Evolutionary conservation across 129 eudicot genomes (phyloP), one percentile per base, ranked within the genome.

Genomic region (Chrysanthemum seticuspe): DNA sequence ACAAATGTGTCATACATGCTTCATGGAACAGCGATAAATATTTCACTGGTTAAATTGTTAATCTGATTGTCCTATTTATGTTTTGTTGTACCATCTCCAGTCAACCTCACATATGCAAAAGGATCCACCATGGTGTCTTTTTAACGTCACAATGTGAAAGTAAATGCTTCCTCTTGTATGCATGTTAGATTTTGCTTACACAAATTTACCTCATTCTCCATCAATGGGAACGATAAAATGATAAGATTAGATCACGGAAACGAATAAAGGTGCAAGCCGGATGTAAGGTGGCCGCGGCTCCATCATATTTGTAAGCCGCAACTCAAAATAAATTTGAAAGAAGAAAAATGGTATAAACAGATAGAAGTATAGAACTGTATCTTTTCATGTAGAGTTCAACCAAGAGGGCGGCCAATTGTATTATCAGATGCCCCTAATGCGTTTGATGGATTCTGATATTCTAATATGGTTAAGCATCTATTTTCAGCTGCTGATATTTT

Each of bases 401-500:
- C 47, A 40, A 34, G 55, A 0, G 23, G 36, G 40, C 6, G 13
- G 75, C 40, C 57, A 68, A 25, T 4, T 6, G 74, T 40, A 40
- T 68, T 23, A 51, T 27, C 36, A 59, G 36, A 58, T 65, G 29
- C 4, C 23, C 65, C 13, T 16, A 54, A 40, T 8, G 18, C 36
- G 67, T 8, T 60, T 59, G 49, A 67, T 54, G 16, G 59, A 65
- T 66, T 53, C 27, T 51, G 64, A 65, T 21, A 75, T 56, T 57
- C 47, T 65, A 58, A 76, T 54, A 15, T 21, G 58, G 8, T 65
- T 27, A 72, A 16, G 18, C 57, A 16, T 68, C 47, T 74, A 27
- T 48, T 72, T 72, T 25, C 96, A 91, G 97, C 92, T 80, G 97
- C 96, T 75, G 97, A 91, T 77, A 77, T 91, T 16, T 65, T 88